Evolutionary conservation across 2,329 filamentous ascomycete genomes (phyloP).

Genomic region (Cladosporium sp.): DNA sequence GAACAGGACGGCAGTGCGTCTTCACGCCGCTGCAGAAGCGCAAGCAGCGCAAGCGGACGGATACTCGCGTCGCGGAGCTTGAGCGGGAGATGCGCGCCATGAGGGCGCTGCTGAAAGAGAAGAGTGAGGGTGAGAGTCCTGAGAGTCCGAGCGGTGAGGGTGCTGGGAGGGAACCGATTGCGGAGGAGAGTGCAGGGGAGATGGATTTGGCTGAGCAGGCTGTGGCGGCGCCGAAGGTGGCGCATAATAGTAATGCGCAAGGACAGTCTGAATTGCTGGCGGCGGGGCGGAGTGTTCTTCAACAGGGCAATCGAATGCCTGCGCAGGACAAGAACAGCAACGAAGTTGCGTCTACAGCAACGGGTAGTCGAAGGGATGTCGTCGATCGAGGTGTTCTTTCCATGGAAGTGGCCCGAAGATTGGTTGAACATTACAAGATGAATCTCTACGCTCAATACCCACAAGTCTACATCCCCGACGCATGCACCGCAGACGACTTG

Average conservation of each 20-base stretch:
- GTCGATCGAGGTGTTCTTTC: conserved; percentile 59
- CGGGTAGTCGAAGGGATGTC: conserved; percentile 28
- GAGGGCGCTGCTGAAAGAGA: conserved; percentile 35
- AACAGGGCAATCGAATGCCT: conserved; percentile 39
- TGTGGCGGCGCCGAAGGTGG: neutral
- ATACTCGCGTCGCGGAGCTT: conserved; percentile 42
- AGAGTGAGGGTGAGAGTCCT: conserved; percentile 12
- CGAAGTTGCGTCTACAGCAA: neutral
- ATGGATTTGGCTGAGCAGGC: neutral
- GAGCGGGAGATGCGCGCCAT: conserved; percentile 42
- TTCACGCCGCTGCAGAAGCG: conserved; percentile 39
- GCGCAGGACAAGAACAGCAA: conserved; percentile 45
- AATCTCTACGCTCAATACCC: conserved; percentile 60
- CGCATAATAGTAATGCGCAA: neutral
- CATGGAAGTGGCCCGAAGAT: conserved; percentile 50
- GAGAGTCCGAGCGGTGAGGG: neutral
- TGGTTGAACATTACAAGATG: conserved; percentile 57
- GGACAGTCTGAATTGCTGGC: neutral
- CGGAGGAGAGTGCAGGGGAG: neutral
- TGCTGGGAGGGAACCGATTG: neutral
- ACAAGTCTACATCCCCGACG: conserved; percentile 56
- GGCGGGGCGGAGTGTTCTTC: neutral
- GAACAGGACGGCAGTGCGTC: conserved; percentile 37
- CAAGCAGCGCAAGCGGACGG: conserved; percentile 43
- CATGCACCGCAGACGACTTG: conserved; percentile 52